phyloP scores from a whole-genome alignment of 139 green algal genomes.

The Monoraphidium neglectum region DNA sequence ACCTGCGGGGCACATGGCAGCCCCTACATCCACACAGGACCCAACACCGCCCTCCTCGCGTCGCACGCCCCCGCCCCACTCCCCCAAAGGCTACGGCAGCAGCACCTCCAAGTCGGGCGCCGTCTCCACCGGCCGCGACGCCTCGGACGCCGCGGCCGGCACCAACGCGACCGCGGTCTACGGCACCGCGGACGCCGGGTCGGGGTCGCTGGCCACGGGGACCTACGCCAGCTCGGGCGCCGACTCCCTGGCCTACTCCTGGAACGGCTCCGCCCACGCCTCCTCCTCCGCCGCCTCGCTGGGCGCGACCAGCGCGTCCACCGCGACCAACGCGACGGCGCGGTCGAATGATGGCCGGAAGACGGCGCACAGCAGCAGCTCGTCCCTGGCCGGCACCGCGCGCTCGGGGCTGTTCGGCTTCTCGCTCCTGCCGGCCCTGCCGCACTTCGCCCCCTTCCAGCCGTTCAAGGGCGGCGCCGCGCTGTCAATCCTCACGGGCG shows the following conservation, averaged over 20 bases:
- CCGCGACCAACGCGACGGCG: slow-evolving; percentile 1
- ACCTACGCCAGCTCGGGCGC: background rate
- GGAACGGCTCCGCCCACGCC: slow-evolving; percentile 6
- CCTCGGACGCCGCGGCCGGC: background rate
- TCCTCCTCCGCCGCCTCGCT: background rate
- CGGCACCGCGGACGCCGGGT: slow-evolving; percentile 6
- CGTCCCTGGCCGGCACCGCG: too few relatives aligned
- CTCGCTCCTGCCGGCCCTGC: background rate
- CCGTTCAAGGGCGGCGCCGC: slow-evolving; percentile 11
- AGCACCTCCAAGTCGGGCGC: slow-evolving; percentile 10
- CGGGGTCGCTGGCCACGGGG: slow-evolving; percentile 6
- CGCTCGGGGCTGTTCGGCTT: background rate
- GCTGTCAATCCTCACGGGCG: background rate
- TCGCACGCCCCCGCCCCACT: too few relatives aligned
- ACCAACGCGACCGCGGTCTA: background rate
- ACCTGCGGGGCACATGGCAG: too few relatives aligned
- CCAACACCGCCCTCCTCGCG: too few relatives aligned
- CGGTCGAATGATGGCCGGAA: background rate
- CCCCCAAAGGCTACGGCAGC: background rate
- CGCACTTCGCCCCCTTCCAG: background rate
- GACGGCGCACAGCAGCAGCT: too few relatives aligned
- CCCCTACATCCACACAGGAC: too few relatives aligned
- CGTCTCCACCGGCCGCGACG: slow-evolving; percentile 2
- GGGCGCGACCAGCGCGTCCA: slow-evolving; percentile 2
- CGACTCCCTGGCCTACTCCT: background rate